Evolutionary conservation across 306 rosid genomes (phyloP), one percentile per base, ranked within the genome.

Genomic region (Fagus crenata): DNA sequence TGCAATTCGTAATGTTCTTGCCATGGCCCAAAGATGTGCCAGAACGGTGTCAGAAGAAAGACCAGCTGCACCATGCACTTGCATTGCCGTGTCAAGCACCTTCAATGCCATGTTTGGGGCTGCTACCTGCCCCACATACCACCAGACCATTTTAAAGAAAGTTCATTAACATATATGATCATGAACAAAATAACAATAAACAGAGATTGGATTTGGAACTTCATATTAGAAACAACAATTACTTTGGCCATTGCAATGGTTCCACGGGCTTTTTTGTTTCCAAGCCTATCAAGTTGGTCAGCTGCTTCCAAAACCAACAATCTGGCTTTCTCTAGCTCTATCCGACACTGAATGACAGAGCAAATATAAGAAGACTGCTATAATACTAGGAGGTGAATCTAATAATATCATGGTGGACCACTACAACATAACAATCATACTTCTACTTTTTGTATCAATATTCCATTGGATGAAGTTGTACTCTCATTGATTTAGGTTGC

Each of bases 41-140:
- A 95, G 93, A 77, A 84, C 91, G 0, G 96, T 89, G 87, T 92
- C 98, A 28, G 96, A 88, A 32, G 98, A 90, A 37, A 95, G 28
- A 43, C 98, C 97, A n/a, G 91, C 96, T 8, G 77, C 98, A 32
- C 98, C 97, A 77, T 95, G 97, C 78, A 90, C 98, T 89, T 95
- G 98, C 49, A 95, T 95, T 28, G 97, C 97, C 97, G 89, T 84
- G 92, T 92, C 97, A 67, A 95, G 90, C 69, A 95, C 95, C 85
- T 79, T 78, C 54, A 95, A 81, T 68, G 96, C 96, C 98, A 92
- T 95, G 86, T 84, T 88, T 41, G 98, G 97, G 2, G 98, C 90
- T 14, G 98, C 87, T 33, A 90, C 97, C 98, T 94, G 93, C 81
- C 73, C 86, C 76, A 37, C 33, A 54, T 64, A 71, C 74, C 71